phyloP scores from a whole-genome alignment of 805 yeast genomes.

The Dipodascus albidus region DNA sequence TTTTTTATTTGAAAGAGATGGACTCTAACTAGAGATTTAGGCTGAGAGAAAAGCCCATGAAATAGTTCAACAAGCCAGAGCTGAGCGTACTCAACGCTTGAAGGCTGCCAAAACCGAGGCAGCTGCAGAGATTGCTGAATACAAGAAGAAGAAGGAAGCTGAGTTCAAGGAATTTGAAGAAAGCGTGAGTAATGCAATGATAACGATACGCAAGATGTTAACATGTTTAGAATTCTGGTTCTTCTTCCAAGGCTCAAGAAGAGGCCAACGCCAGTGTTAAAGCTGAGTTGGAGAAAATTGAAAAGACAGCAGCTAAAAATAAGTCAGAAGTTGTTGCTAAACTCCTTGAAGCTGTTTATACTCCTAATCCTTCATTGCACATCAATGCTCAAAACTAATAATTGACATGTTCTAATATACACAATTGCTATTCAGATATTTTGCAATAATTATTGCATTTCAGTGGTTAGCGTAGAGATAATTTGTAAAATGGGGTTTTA shows the following conservation, averaged over 20 bases:
- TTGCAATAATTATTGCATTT: too few relatives aligned
- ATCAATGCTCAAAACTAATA: conserved; percentile 41
- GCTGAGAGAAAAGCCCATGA: conserved; percentile 98
- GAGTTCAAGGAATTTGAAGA: conserved; percentile 67
- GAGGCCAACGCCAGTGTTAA: conserved; percentile 70
- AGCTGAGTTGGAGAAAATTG: conserved; percentile 57
- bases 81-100: conserved; percentile 72
- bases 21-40: conserved; percentile 22
- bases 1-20: background rate
- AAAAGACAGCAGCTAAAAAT: conserved; percentile 50
- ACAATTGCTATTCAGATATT: background rate
- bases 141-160: conserved; percentile 71
- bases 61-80: conserved; percentile 86
- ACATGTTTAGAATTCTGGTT: conserved; percentile 44
- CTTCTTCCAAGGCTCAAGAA: conserved; percentile 64
- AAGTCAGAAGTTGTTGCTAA: conserved; percentile 58
- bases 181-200: conserved; percentile 27
- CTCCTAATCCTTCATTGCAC: conserved; percentile 76
- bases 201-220: background rate
- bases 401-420: background rate
- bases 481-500: too few relatives aligned
- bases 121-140: conserved; percentile 72
- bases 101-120: conserved; percentile 95
- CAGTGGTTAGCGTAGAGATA: too few relatives aligned
- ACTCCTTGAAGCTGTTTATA: conserved; percentile 66